Evolutionary conservation across 139 green algal genomes (phyloP), one percentile per base, ranked within the genome.

Genomic region (Micromonas pusilla): DNA sequence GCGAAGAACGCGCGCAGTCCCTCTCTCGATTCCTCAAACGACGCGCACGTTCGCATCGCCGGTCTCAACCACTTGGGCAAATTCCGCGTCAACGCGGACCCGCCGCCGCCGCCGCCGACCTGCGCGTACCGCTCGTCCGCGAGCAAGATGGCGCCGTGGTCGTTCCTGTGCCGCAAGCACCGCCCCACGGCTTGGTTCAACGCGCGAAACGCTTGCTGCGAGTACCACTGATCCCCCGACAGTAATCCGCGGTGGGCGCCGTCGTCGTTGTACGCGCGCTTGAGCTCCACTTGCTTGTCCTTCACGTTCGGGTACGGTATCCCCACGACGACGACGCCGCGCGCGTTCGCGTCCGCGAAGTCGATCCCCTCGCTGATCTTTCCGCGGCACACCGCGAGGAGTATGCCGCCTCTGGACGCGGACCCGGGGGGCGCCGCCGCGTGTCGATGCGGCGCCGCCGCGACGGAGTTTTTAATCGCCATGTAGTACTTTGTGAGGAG

Each of bases 351-450:
- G 79, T 98, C 91, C 1, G 91, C 85, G 87, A 98, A 98, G 83
- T 98, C 94, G 34, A 98, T 91, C 20, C 94, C 94, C 82, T 98
- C 94, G 13, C 88, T 96, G 2, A 93, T 91, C 88, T 98, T 98
- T 63, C 94, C 94, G 1, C 93, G 80, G 84, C 91, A 98, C 19
- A 98, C 90, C 16, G 92, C 94, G 33, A 98, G 78, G 80, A 98
- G 89, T 4, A 97, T 54, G 6, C 74, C 93, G 0, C 94, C 93
- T 5, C 70, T 6, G 66, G 30, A 6, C 45, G 38, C 6, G 26
- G 9, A 13, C 9, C 9, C 6, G 9, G 6, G 9, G 31, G 33
- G 73, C 66, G 72, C 52, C 45, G 19, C n/a, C 52, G 28, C 66
- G 66, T 70, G 39, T 36, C 9, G n/a, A 30, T 79, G 16, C 53